phyloP scores from a whole-genome alignment of 2,329 filamentous ascomycete species.

The Arthrobotrys pseudoclavata region DNA sequence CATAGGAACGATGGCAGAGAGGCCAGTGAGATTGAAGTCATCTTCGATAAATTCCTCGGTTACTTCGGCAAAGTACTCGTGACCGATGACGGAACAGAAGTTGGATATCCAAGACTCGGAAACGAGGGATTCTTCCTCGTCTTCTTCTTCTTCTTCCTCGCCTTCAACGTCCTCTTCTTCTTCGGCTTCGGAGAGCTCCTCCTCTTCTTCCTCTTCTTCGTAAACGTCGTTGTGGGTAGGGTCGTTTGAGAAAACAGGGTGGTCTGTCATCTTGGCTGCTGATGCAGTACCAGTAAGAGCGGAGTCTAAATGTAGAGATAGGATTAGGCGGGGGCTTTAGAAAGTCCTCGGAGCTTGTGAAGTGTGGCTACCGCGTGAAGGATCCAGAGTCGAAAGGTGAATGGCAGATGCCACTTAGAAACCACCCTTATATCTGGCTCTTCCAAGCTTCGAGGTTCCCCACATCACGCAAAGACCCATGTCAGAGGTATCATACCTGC shows the following conservation, averaged over 20 bases:
- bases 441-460: conserved; percentile 7
- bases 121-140: conserved; percentile 64
- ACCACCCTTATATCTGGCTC: not conserved
- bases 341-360: not conserved
- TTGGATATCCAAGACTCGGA: conserved; percentile 96
- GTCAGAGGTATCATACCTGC: conserved; percentile 36
- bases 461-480: not conserved
- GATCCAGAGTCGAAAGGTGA: not conserved
- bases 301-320: conserved; percentile 21
- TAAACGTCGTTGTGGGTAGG: conserved; percentile 51
- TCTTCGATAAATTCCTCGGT: conserved; percentile 99
- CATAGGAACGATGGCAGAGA: conserved; percentile 96
- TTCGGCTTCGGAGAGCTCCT: conserved; percentile 60
- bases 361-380: conserved; percentile 7
- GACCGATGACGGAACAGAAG: conserved; percentile 93
- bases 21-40: conserved; percentile 97
- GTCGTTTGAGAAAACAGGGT: conserved; percentile 58
- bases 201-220: conserved; percentile 56
- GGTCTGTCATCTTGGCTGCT: conserved; percentile 58
- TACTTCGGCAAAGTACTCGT: conserved; percentile 99
- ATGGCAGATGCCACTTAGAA: not conserved
- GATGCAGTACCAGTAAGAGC: conserved; percentile 46
- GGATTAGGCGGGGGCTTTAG: not conserved
- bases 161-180: conserved; percentile 63
- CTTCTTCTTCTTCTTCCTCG: conserved; percentile 60